phyloP scores from a whole-genome alignment of 208 protist genomes.

The Kentomonas sorsogonicus region DNA sequence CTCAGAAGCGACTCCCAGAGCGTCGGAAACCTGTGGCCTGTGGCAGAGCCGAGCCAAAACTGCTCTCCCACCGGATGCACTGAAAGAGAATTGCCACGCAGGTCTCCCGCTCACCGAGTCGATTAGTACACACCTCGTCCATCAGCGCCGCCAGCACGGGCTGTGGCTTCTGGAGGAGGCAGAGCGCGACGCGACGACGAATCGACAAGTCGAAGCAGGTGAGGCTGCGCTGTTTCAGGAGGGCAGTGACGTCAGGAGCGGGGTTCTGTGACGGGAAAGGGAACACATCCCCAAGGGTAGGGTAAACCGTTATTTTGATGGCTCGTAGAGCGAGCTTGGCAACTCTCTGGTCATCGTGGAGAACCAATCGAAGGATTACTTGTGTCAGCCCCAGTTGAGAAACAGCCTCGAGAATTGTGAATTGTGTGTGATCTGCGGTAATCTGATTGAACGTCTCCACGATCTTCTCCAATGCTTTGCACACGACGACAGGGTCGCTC shows the following conservation, averaged over 20 bases:
- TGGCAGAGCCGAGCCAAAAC: conserved; percentile 70
- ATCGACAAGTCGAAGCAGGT: conserved; percentile 57
- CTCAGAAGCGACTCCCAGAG: conserved; percentile 75
- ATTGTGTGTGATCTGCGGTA: too few species aligned
- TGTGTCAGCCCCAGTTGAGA: too few species aligned
- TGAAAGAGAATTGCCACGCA: conserved; percentile 82
- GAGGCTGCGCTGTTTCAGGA: conserved; percentile 38
- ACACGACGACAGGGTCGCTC: too few species aligned
- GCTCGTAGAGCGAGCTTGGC: conserved; percentile 30
- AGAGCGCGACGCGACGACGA: conserved; percentile 67
- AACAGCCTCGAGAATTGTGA: too few species aligned
- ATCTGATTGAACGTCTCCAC: too few species aligned
- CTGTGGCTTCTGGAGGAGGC: conserved; percentile 69
- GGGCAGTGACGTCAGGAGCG: conserved; percentile 19
- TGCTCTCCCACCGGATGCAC: conserved; percentile 76
- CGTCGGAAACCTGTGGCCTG: conserved; percentile 63
- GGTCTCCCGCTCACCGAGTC: conserved; percentile 24
- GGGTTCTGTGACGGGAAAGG: conserved; percentile 74
- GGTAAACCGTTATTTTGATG: too few species aligned
- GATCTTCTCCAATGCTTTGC: too few species aligned
- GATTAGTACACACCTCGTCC: conserved; percentile 48
- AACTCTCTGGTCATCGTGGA: too few species aligned
- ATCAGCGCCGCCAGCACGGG: conserved; percentile 55
- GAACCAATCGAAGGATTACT: too few species aligned
- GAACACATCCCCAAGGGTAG: too few species aligned